Evolutionary conservation across 805 yeast species (phyloP), one percentile per base, ranked within the genome.

Genomic region (Candida piceae): DNA sequence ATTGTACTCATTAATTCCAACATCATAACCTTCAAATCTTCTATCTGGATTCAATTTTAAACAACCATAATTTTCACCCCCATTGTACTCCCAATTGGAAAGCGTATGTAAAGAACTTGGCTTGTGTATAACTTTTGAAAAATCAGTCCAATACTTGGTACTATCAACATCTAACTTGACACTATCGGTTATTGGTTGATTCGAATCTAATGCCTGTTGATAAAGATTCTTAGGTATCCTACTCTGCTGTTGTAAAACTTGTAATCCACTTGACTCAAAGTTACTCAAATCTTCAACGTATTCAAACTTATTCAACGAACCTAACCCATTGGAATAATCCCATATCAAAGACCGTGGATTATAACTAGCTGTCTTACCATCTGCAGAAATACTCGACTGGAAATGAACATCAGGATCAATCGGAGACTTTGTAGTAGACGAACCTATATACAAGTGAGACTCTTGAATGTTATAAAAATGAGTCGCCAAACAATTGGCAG

Each of bases 401-500:
- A 78, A 67, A 41, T 69, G 69, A 4, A 78, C 65, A 13, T 61
- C 36, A 3, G 81, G 72, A 41, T 70, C 74, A 4, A 69, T 60
- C 4, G 46, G 38, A 17, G 50, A 39, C 29, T 50, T 37, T 10
- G 45, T 41, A 29, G 42, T 41, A 7, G 55, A 50, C 25, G 55
- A 53, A n/a, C 57, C 56, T 52, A 72, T 82, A 21, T 76, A 78
- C 30, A 82, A 69, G 50, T 76, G 78, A 8, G 74, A 59, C 39
- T 86, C 95, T 57, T 87, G 95, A 10, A 74, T 59, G 52, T 93
- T 90, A 66, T 79, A 85, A 53, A 85, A 80, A 49, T 86, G 96
- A 0, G 95, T 74, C 3, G 74, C 57, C n/a, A 85, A 57, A 55
- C 84, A 90, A 49, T 85, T 85, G 0, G 96, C 72, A 16, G 67